Base-by-base conservation (phyloP, 148 eudicot species). In the Pouteria glomerata region DNA sequence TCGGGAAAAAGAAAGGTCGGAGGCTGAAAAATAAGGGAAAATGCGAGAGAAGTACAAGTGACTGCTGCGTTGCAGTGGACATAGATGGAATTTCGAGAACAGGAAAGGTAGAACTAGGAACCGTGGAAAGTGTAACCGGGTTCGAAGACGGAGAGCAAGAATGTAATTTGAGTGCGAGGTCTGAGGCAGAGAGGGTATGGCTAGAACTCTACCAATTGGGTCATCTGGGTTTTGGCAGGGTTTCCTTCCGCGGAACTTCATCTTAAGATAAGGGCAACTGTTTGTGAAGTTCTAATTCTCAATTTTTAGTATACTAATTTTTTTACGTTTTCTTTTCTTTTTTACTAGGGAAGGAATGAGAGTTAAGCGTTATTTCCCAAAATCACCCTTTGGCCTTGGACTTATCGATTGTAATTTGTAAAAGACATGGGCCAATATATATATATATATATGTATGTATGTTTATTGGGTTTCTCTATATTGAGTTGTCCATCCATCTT, bases 211-310 rank as follows among this genome's bases (percentile, higher is more conserved):
- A 86, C 68, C 88, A 87, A 63, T 82, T 90, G 84, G 96, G 96
- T 73, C 98, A 90, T 78, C 73, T 93, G 86, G 94, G 92, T 39
- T 93, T 93, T 83, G 98, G 98, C 2, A 85, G 98, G 79, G 94
- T 93, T 60, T 93, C 98, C 39, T 88, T 84, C 68, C 83, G 84
- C 48, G 92, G 88, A 34, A 77, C 81, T 82, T 86, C 84, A 30
- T 79, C 88, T 57, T 77, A 75, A 66, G 79, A 74, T 48, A 78
- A 73, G 79, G 84, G 82, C 70, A 84, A 78, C 72, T 83, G 5
- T 47, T 58, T 27, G 2, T 50, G 26, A 66, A 21, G 27, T 59
- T 68, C 19, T 16, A 48, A 34, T n/a, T 44, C 33, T 45, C 23
- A 24, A 24, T 35, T 12, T 34, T 37, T 37, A 35, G 66, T 62